Evolutionary conservation across 495 filamentous ascomycete species (phyloP).

Genomic region (Lineolata rhizophorae): DNA sequence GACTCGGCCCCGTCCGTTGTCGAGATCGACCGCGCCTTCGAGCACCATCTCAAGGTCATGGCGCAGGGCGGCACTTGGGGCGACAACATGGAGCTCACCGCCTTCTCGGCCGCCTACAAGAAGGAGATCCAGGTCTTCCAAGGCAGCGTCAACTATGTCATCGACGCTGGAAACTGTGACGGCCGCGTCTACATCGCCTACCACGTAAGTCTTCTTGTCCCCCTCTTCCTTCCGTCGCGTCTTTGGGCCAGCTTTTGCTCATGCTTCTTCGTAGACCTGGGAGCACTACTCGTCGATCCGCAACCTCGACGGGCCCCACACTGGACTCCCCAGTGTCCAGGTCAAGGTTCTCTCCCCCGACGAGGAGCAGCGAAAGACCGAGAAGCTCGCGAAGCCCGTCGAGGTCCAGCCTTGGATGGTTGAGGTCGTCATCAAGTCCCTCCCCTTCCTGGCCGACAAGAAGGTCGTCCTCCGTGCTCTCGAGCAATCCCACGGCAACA

Average conservation of each 20-base stretch:
- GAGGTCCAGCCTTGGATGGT: constrained; percentile 37
- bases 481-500: constrained; percentile 35
- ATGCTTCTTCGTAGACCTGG: constrained; percentile 24
- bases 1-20: constrained; percentile 21
- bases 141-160: constrained; percentile 20
- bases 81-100: constrained; percentile 49
- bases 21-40: constrained; percentile 40
- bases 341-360: constrained; percentile 5
- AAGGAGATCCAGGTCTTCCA: constrained; percentile 44
- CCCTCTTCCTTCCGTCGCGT: not conserved
- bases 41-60: constrained; percentile 37
- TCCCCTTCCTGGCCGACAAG: constrained; percentile 32
- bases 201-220: constrained; percentile 30
- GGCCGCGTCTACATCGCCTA: constrained; percentile 39
- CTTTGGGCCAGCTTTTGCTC: not conserved
- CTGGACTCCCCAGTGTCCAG: constrained; percentile 27
- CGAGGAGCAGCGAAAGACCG: constrained; percentile 13
- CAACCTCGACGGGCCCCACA: constrained; percentile 34
- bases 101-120: constrained; percentile 39
- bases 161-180: constrained; percentile 17
- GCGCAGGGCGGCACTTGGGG: constrained; percentile 42
- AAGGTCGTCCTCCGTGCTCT: constrained; percentile 33
- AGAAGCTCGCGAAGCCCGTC: constrained; percentile 20
- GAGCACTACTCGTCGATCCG: constrained; percentile 61
- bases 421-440: constrained; percentile 30